Conservation (phyloP, 306 rosid genomes). For the Citrullus colocynthis region DNA sequence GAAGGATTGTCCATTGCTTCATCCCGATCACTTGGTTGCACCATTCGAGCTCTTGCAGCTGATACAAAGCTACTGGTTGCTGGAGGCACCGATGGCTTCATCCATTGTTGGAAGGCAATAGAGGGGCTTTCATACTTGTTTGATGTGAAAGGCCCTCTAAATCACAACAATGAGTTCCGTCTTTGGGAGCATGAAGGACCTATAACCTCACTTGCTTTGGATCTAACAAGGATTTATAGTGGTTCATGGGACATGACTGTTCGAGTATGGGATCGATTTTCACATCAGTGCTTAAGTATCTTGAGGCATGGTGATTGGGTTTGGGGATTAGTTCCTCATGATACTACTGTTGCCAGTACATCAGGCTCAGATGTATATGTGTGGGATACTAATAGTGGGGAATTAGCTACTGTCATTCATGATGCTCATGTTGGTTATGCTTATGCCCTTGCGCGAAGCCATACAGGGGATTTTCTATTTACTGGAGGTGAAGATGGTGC, state of each 20-base stretch:
- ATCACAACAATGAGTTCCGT: slow-evolving; percentile 42
- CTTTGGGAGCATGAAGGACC: slow-evolving; percentile 98
- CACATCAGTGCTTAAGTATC: slow-evolving; percentile 44
- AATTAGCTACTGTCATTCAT: slow-evolving; percentile 30
- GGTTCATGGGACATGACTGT: slow-evolving; percentile 98
- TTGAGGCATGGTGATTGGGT: slow-evolving; percentile 93
- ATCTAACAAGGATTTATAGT: slow-evolving; percentile 73
- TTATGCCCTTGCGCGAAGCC: slow-evolving; percentile 67
- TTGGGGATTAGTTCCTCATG: slow-evolving; percentile 71
- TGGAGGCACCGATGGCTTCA: slow-evolving; percentile 88
- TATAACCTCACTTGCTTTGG: slow-evolving; percentile 73
- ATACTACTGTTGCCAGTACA: slow-evolving; percentile 50
- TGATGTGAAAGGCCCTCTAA: slow-evolving; percentile 50
- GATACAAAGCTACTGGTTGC: slow-evolving; percentile 58
- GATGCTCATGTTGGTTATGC: slow-evolving; percentile 66
- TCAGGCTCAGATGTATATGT: slow-evolving; percentile 83
- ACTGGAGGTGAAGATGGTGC: slow-evolving; percentile 93
- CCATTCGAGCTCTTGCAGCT: slow-evolving; percentile 81
- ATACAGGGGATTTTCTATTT: slow-evolving; percentile 61
- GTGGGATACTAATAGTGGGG: slow-evolving; percentile 61
- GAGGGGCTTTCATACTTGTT: slow-evolving; percentile 66
- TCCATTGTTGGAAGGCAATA: slow-evolving; percentile 81
- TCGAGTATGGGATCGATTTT: slow-evolving; percentile 76
- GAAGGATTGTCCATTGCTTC: slow-evolving; percentile 71
- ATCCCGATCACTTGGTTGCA: slow-evolving; percentile 66